Evolutionary conservation across 768 basidiomycete genomes (phyloP).

Genomic region (Naganishia randhawae): DNA sequence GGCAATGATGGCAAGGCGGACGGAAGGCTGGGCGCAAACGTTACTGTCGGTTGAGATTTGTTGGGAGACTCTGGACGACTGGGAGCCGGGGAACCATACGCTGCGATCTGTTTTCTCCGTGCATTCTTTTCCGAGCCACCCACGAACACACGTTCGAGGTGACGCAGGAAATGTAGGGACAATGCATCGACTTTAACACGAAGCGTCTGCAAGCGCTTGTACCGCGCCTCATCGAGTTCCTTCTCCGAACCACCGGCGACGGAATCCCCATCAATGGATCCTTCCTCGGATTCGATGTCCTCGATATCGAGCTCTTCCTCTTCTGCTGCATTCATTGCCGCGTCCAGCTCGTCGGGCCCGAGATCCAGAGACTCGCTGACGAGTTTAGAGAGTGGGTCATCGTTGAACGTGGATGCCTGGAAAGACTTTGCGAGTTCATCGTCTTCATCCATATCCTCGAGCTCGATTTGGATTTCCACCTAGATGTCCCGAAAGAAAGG

Average conservation of each 20-base stretch:
- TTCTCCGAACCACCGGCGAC: slow-evolving; percentile 40
- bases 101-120: background rate
- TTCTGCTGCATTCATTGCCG: slow-evolving; percentile 65
- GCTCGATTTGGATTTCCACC: slow-evolving; percentile 95
- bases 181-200: slow-evolving; percentile 86
- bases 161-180: slow-evolving; percentile 75
- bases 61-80: slow-evolving; percentile 8
- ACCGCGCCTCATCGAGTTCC: slow-evolving; percentile 33
- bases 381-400: slow-evolving; percentile 66
- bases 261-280: slow-evolving; percentile 50
- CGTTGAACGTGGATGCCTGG: slow-evolving; percentile 56
- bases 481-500: slow-evolving; percentile 44
- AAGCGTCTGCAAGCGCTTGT: slow-evolving; percentile 63
- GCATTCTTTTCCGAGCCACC: slow-evolving; percentile 25
- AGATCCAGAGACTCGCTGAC: slow-evolving; percentile 40
- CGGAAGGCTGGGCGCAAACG: slow-evolving; percentile 9
- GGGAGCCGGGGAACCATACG: slow-evolving; percentile 4
- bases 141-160: slow-evolving; percentile 60
- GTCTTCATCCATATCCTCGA: slow-evolving; percentile 78
- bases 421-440: slow-evolving; percentile 24
- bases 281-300: slow-evolving; percentile 71
- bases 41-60: slow-evolving; percentile 10
- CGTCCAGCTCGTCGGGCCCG: slow-evolving; percentile 51
- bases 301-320: slow-evolving; percentile 55
- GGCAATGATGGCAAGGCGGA: slow-evolving; percentile 30